Percentiles rank a stretch among this genome's conserved stretches.
phyloP scores from a whole-genome alignment of 768 basidiomycete genomes.

The Hypsizygus marmoreus region DNA sequence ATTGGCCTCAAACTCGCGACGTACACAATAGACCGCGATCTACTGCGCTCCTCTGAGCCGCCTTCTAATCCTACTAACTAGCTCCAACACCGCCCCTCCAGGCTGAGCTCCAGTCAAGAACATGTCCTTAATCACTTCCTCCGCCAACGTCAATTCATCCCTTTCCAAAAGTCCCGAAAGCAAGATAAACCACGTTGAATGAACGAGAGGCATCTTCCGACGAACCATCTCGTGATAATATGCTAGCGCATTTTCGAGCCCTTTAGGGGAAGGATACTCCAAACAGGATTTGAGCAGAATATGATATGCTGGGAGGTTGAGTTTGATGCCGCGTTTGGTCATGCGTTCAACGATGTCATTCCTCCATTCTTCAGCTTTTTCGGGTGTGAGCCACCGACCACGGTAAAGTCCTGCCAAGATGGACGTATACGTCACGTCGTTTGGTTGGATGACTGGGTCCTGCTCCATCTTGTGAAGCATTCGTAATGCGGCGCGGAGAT shows the following conservation, averaged over 20 bases:
- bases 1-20: no score
- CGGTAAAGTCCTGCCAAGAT: conserved; percentile 75
- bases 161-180: conserved; percentile 62
- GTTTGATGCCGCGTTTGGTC: conserved; percentile 50
- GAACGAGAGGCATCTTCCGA: conserved; percentile 45
- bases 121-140: conserved; percentile 66
- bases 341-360: conserved; percentile 58
- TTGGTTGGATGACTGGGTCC: conserved; percentile 52
- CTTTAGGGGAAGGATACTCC: conserved; percentile 48
- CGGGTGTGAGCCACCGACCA: conserved; percentile 48
- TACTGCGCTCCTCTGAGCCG: no score
- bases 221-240: conserved; percentile 65
- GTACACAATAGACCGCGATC: no score
- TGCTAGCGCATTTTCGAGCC: conserved; percentile 54
- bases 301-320: conserved; percentile 74
- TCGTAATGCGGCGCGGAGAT: conserved; percentile 64
- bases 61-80: conserved; percentile 53
- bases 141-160: conserved; percentile 62
- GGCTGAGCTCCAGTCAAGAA: conserved; percentile 44
- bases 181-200: conserved; percentile 79
- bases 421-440: conserved; percentile 82
- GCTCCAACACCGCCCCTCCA: conserved; percentile 41
- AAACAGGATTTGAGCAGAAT: conserved; percentile 72
- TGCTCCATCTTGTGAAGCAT: conserved; percentile 78
- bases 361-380: conserved; percentile 47